Evolutionary conservation across 305 asterid genomes (phyloP).

Genomic region (Fraxinus sp.): DNA sequence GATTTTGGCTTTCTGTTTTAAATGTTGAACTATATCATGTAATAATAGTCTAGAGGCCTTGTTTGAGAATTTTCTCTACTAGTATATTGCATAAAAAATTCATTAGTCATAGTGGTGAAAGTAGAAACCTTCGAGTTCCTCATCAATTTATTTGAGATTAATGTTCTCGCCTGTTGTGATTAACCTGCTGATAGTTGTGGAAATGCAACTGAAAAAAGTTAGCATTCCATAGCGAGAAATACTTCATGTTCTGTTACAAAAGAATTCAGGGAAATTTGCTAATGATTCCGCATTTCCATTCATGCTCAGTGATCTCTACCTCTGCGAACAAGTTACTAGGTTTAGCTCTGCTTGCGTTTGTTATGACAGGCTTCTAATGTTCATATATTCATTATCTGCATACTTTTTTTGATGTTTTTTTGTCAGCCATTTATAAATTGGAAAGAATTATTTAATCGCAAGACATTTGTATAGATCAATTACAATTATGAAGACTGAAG

Average conservation of each 20-base stretch:
- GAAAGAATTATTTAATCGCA: background rate
- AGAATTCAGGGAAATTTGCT: background rate
- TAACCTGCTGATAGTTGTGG: background rate
- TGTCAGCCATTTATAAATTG: background rate
- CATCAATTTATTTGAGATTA: background rate
- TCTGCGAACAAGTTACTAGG: background rate
- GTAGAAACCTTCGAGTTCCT: background rate
- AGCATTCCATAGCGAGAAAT: background rate
- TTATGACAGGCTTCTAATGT: background rate
- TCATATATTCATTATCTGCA: background rate
- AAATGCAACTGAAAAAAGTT: background rate
- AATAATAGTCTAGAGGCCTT: background rate
- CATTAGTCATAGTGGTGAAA: background rate
- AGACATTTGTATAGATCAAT: background rate
- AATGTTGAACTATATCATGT: background rate
- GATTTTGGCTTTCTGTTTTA: background rate
- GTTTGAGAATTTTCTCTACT: background rate
- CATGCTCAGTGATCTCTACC: background rate
- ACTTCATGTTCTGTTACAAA: background rate
- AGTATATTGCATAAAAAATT: background rate
- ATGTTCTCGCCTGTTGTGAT: background rate
- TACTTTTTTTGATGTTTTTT: background rate
- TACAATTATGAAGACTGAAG: background rate
- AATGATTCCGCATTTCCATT: background rate
- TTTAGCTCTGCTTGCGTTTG: background rate